A percentile compares a stretch with the other conserved stretches of the same genome.
Conservation (phyloP, 2,329 filamentous ascomycete genomes). For the Triangularia setosa region DNA sequence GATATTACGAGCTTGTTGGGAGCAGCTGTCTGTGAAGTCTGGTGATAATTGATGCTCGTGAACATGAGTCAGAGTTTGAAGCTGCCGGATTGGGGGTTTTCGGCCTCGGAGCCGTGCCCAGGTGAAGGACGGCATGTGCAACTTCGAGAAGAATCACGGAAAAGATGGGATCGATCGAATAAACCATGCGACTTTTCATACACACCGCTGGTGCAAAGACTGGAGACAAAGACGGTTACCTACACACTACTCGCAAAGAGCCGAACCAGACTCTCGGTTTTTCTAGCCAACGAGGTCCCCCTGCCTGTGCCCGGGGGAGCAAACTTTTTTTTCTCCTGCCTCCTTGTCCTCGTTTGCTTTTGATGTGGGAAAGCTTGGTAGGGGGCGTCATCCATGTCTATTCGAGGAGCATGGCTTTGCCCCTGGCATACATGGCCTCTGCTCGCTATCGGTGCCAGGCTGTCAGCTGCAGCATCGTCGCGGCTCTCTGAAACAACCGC, state of each 20-base stretch:
- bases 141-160: not conserved
- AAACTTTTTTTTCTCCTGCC: not conserved
- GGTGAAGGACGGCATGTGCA: not conserved
- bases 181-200: not conserved
- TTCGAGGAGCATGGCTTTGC: not conserved
- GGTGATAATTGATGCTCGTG: not conserved
- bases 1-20: not conserved
- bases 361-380: not conserved
- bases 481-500: conserved; percentile 9
- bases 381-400: not conserved
- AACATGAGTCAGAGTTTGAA: not conserved
- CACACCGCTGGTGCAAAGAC: not conserved
- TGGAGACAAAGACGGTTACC: not conserved
- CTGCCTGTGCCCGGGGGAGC: not conserved
- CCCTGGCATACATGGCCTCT: not conserved
- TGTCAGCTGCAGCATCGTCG: not conserved
- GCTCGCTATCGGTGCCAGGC: not conserved
- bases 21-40: not conserved
- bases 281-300: not conserved
- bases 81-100: not conserved
- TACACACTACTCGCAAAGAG: not conserved
- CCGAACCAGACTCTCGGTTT: not conserved
- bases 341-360: not conserved
- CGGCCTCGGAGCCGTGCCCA: not conserved
- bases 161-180: not conserved